Evolutionary conservation across 108 stramenopile species (phyloP), one percentile per base, ranked within the genome.

Genomic region (Nitzschia putrida): DNA sequence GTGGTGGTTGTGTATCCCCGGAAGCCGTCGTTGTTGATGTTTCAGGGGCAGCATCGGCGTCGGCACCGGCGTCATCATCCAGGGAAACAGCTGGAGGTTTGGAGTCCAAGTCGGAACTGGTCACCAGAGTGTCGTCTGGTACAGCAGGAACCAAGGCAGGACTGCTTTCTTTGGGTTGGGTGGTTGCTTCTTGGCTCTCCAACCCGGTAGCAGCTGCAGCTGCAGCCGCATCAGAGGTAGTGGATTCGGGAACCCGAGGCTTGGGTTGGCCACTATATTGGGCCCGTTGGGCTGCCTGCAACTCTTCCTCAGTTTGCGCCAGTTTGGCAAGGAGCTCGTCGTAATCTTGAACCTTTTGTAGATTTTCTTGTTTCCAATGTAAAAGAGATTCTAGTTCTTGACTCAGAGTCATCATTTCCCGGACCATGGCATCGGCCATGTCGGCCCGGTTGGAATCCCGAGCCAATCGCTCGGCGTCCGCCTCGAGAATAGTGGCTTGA

Each of bases 251-350:
- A 40, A 18, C 53, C 25, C 38, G 51, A 16, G 54, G 57, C 51
- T 54, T 44, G 0, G 47, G 47, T 29, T 47, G 50, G n/a, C 45
- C 64, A 21, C 44, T 44, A 25, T 16, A 51, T 20, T 21, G 13
- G 11, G 54, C 64, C 51, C 66, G 38, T n/a, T 57, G 47, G 9
- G 68, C 56, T 20, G 14, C 64, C 26, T 52, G 26, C 14, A 85
- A 42, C 26, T 72, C 71, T 77, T 79, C 78, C 66, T 85, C 84
- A 2, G 74, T 68, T 61, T 77, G 74, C 37, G 60, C 50, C 10
- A 85, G 57, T 53, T 80, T 81, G n/a, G 84, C 81, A 13, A 79
- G 44, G 12, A 81, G 43, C 16, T 56, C 66, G 34, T 82, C 85
- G 53, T 80, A 74, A 18, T 76, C 53, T 18, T 63, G 34, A 3